Evolutionary conservation across 768 basidiomycete genomes (phyloP), one percentile per base, ranked within the genome.

Genomic region (Fibroporia radiculosa): DNA sequence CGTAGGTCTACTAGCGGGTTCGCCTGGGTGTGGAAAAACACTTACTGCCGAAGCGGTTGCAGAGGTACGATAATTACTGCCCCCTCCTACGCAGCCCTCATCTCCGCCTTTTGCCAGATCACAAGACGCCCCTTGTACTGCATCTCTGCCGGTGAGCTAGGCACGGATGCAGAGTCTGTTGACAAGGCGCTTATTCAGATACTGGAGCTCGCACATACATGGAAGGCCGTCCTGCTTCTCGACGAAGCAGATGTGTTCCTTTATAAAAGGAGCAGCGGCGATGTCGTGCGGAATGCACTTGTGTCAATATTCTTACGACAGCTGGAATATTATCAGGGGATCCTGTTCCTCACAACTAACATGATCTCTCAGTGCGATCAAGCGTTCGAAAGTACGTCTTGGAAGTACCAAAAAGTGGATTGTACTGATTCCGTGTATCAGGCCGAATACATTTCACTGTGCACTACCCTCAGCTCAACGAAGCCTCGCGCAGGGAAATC

Each of bases 321-420:
- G 40, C 44, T 67, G 16, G 60, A 66, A 51, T 64, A 63, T 48
- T 64, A 66, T 51, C 55, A 58, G 27, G 67, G 67, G 22, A 61
- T 70, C 31, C 58, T 68, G 24, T 64, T 68, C 56, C 57, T 70
- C 42, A 68, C 67, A 8, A 68, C 66, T 10, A 68, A 68, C 56
- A 53, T 62, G 27, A 50, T 66, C 39, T 72, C 75, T 47, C 67
- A 75, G 1, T 80, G 82, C 60, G 80, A 82, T 55, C 77, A 78
- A 49, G 81, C 81, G 7, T 83, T 81, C 72, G 70, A 80, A 41
- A 79, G 77, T 14, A n/a, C n/a, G n/a, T n/a, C n/a, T n/a, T n/a
- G n/a, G n/a, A n/a, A n/a, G n/a, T n/a, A n/a, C n/a, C n/a, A n/a
- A n/a, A n/a, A n/a, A n/a, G n/a, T n/a, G n/a, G n/a, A n/a, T n/a